A percentile compares a stretch with the other conserved stretches of the same genome.
These are phyloP conservation scores for Parmelia sp. DNA, from an alignment of 495 filamentous ascomycete genomes.

Conservation along the genomic window DNA sequence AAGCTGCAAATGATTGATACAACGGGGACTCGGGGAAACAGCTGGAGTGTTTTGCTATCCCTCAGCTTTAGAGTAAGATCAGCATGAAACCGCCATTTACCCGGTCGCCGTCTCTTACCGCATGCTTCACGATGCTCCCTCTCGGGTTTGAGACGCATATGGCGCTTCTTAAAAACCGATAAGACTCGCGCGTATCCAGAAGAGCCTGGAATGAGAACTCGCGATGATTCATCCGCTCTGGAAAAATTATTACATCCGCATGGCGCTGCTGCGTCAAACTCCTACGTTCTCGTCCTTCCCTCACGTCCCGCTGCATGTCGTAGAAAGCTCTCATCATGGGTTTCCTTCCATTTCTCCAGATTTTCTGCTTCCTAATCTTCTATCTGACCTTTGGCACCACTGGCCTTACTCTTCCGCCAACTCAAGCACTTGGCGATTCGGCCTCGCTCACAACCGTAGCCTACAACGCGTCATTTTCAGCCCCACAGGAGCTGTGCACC, in stretches of 20 bases:
- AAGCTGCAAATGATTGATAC: too few species aligned
- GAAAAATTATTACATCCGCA: neutral
- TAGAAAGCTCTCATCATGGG: neutral
- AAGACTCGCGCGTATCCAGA: neutral
- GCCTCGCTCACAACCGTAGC: neutral
- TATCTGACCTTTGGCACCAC: neutral
- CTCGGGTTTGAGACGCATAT: neutral
- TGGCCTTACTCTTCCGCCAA: conserved; percentile 2
- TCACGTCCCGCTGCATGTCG: neutral
- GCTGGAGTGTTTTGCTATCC: neutral
- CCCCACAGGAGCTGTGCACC: neutral
- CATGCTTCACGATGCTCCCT: neutral
- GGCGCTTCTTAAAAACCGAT: neutral
- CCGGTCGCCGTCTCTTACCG: neutral
- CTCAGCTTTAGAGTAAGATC: neutral
- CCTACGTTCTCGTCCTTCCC: neutral
- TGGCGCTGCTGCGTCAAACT: neutral
- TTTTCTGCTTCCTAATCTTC: neutral
- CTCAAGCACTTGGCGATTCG: neutral
- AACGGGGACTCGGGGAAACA: neutral
- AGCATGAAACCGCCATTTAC: neutral
- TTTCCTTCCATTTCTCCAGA: too few species aligned
- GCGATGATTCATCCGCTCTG: neutral
- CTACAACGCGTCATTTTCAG: neutral
- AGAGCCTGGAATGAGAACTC: neutral